Evolutionary conservation across 805 yeast genomes (phyloP).

Genomic region (Saccharomycopsis selenospora): DNA sequence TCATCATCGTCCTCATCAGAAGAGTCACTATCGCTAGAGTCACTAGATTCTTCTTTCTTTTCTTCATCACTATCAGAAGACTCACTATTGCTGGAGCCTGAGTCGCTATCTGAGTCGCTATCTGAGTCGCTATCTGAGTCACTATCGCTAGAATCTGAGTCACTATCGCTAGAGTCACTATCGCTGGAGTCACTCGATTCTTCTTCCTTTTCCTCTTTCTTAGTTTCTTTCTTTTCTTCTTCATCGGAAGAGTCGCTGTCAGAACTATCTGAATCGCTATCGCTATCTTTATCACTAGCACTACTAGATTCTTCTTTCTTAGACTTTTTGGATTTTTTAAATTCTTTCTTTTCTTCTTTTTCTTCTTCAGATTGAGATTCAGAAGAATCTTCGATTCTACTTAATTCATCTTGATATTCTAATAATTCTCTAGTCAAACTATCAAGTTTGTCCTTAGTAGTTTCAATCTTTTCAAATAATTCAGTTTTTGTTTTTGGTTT

Average conservation of each 20-base stretch:
- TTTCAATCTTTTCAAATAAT: conserved; percentile 30
- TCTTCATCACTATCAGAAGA: conserved; percentile 23
- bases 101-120: conserved; percentile 21
- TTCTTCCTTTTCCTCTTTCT: conserved; percentile 17
- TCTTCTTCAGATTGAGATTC: background rate
- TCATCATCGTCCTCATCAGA: conserved; percentile 24
- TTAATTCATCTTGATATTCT: conserved; percentile 4
- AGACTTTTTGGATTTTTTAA: conserved; percentile 14
- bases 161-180: conserved; percentile 4
- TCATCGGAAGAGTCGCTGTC: conserved; percentile 16
- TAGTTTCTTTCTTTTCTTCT: conserved; percentile 19
- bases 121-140: conserved; percentile 20
- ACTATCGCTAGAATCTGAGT: conserved; percentile 12
- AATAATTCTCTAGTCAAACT: conserved; percentile 23
- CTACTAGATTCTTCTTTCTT: conserved; percentile 1
- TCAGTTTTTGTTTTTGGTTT: too few species aligned
- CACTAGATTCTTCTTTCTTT: conserved; percentile 9
- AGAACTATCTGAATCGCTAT: conserved; percentile 7
- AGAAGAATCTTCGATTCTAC: background rate
- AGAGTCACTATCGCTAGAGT: conserved; percentile 22
- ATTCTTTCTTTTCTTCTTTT: conserved; percentile 3
- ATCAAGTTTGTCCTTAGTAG: conserved; percentile 21
- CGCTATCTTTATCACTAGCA: conserved; percentile 4
- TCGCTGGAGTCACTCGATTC: conserved; percentile 12
- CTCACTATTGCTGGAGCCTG: conserved; percentile 16